A percentile compares a stretch with the other conserved stretches of the same genome.
These are phyloP conservation scores for Rosa chinensis DNA, from an alignment of 306 rosid genomes.

Conservation along the genomic window DNA sequence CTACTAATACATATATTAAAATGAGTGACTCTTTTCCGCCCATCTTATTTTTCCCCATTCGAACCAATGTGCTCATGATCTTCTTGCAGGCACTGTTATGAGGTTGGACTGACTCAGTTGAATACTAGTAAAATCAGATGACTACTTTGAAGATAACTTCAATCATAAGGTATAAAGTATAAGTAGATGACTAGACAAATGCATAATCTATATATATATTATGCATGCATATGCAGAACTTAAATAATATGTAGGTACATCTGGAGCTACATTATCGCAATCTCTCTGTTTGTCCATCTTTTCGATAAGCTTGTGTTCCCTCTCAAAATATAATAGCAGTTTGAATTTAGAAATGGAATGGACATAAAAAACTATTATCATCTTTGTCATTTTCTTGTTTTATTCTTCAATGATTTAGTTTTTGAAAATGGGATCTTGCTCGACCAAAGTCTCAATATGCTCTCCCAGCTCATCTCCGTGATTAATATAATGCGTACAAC, in stretches of 20 bases:
- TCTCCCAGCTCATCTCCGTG: conserved; percentile 59
- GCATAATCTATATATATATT: neutral
- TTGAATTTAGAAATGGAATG: conserved; percentile 18
- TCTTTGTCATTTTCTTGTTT: conserved; percentile 80
- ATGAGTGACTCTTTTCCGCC: no score
- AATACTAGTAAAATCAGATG: neutral
- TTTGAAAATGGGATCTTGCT: conserved; percentile 61
- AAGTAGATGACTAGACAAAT: neutral
- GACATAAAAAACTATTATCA: conserved; percentile 3
- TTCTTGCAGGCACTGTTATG: neutral
- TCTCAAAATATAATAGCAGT: conserved; percentile 15
- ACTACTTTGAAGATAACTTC: neutral
- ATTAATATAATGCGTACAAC: conserved; percentile 25
- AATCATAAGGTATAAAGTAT: conserved; percentile 1
- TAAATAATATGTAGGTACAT: conserved; percentile 22
- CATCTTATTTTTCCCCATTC: neutral
- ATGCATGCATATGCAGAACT: conserved; percentile 10
- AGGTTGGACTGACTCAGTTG: neutral
- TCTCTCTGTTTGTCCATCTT: conserved; percentile 35
- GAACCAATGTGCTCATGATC: conserved; percentile 8
- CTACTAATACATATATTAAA: no score
- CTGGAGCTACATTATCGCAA: conserved; percentile 36
- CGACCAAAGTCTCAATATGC: conserved; percentile 58
- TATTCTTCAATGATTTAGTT: conserved; percentile 66
- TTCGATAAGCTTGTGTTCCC: conserved; percentile 34